Base-by-base conservation (phyloP, 2,329 filamentous ascomycete species). In the Pseudodiploospora longispora region DNA sequence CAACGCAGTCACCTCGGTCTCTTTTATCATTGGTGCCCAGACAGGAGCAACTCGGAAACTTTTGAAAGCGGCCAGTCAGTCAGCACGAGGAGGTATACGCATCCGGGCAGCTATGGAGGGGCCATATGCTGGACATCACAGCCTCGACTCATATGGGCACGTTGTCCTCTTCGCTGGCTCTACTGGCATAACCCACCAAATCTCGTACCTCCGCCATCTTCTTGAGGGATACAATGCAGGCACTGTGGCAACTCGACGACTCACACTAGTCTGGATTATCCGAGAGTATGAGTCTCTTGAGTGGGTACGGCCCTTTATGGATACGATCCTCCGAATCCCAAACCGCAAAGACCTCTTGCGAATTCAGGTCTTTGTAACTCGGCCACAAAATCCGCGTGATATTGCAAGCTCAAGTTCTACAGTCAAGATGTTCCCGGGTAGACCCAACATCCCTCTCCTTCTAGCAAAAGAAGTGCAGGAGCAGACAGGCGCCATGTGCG, bases 101-200 rank as follows among this genome's bases (percentile, higher is more conserved):
- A 71, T 90, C 44, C 76, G 74, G 46, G 89, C 87, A 31, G 80
- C 86, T 46, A 80, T 94, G 49, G 93, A 97, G 67, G 93, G 93
- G 0, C 91, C 93, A 1, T 97, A 97, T 60, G 83, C 80, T 4
- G 83, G 83, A 36, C 83, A 88, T 59, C 85, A 95, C 65, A 82
- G 81, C 48, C 82, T 97, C 51, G 83, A 89, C 64, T 96, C 90
- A 6, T 97, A 96, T 64, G 91, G 93, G 34, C 93, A 94, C 36
- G 82, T 83, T 37, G 78, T 98, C 50, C 82, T 98, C 45, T 89
- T 96, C 59, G 90, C 91, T 9, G 90, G 89, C 45, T 87, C 91
- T 46, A 89, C 93, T 5, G 93, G 93, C 50, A 97, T 98, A 66
- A 95, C 91, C 1, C 91, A 97, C 63, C 89, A 95, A 61, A 79